Evolutionary conservation across 352 stramenopile genomes (phyloP), one percentile per base, ranked within the genome.

Genomic region (Plasmopara halstedii): DNA sequence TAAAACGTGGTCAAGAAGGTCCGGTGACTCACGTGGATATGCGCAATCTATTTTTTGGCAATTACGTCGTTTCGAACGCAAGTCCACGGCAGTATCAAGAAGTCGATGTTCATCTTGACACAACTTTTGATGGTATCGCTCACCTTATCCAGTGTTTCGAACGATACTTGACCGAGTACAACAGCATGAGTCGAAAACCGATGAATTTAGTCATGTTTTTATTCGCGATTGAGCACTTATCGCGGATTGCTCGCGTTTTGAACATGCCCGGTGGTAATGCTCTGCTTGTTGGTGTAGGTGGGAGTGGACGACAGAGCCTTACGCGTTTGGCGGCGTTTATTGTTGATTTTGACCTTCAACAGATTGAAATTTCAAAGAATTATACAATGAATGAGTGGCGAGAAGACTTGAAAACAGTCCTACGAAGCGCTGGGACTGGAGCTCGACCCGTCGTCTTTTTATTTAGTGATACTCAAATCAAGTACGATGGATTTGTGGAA

Each of bases 141-240:
- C 65, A 75, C 23, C 62, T 96, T 18, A 87, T 95, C 26, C 67
- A 83, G 25, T 95, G 72, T 35, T 56, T 97, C 14, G 87, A 97
- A 37, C 73, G 85, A 3, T 97, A 96, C 35, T 53, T 97, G 25
- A 70, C 63, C 40, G 89, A 97, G 47, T 97, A 95, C 71, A 97
- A 97, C 49, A 75, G 70, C 0, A 83, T 96, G 29, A 95, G 76
- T 29, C 94, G 93, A 42, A 96, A 95, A 33, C 85, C 87, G 0
- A 97, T 98, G 93, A 94, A 97, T 48, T 57, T 98, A 3, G 93
- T 98, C 4, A 96, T 98, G 87, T 98, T 98, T 50, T 65, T 96
- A 17, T 97, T 98, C 49, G 93, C 93, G 6, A 95, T 98, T 37
- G 89, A 98, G 52, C 93, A 98, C 46, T 67, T 98, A 39, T 96